Base-by-base conservation (phyloP, 495 filamentous ascomycete species). In the Daldinia decipiens region DNA sequence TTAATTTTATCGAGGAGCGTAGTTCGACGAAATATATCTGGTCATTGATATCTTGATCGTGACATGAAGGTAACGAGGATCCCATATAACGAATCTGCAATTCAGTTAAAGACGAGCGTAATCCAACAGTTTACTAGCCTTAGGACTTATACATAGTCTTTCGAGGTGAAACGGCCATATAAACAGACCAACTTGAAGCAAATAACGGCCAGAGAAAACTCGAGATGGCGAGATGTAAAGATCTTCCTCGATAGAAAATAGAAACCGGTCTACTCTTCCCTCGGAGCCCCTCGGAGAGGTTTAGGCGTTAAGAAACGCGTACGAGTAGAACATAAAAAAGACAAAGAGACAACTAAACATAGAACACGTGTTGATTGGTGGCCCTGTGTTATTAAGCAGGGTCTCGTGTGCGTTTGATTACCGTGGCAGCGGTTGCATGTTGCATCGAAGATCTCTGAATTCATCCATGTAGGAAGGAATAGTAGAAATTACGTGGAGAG, bases 361-460 rank as follows among this genome's bases (percentile, higher is more conserved):
- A 32, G 26, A 40, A 26, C 6, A 26, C 38, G 63, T 47, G 54
- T 39, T 64, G 34, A 59, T 59, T 51, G 47, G 54, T 54, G 62
- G 57, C 58, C 68, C 53, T 57, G 63, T 24, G 38, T 40, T 60
- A 60, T 67, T 63, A 55, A 72, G 45, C 56, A 52, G 64, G 45
- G 67, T 64, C 69, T 72, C 69, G 69, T 72, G 67, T 72, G 59
- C 1, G 67, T 72, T 67, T 72, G 59, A 72, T 68, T 72, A 58
- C 50, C 56, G 54, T 43, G 8, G 51, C 26, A 26, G 29, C 36
- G 36, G 64, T 54, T 67, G 63, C 59, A 59, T 71, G 64, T 54
- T 67, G 63, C 59, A 59, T 71, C 50, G 53, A 39, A 58, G 59
- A 72, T 67, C 63, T 52, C 9, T 54, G 47, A 45, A 61, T 43